Evolutionary conservation across 352 stramenopile species (phyloP).

Genomic region (Globisporangium barbulae): DNA sequence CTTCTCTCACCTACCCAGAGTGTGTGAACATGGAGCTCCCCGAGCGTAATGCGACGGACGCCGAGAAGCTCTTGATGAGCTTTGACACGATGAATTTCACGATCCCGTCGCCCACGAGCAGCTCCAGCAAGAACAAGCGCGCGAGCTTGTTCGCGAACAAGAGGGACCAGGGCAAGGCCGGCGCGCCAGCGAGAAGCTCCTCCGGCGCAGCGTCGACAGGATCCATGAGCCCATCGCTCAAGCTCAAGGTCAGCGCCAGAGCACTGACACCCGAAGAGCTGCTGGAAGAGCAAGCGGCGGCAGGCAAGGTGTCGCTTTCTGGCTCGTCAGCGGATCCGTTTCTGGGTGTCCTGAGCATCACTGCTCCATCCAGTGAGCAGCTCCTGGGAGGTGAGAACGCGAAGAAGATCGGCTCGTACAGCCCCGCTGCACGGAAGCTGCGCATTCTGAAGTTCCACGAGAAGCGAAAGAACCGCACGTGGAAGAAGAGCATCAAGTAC

Average conservation of each 20-base stretch:
- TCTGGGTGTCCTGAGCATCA: conserved; percentile 43
- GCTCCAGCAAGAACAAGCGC: conserved; percentile 48
- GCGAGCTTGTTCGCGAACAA: conserved; percentile 40
- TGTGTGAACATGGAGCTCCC: conserved; percentile 38
- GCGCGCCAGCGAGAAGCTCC: conserved; percentile 7
- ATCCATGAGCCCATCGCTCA: conserved; percentile 31
- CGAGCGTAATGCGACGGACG: conserved; percentile 40
- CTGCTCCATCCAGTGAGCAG: conserved; percentile 20
- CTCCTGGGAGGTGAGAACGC: conserved; percentile 19
- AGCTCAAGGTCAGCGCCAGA: conserved; percentile 27
- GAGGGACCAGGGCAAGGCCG: conserved; percentile 12
- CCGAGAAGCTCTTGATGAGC: conserved; percentile 84
- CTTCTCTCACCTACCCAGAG: conserved; percentile 25
- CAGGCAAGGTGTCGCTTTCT: conserved; percentile 22
- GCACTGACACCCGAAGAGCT: conserved; percentile 32
- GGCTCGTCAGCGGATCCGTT: conserved; percentile 35
- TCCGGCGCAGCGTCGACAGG: conserved; percentile 14
- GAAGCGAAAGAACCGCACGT: conserved; percentile 96
- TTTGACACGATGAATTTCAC: conserved; percentile 87
- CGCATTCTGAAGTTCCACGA: conserved; percentile 97
- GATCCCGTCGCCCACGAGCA: conserved; percentile 72
- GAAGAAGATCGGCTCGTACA: conserved; percentile 94
- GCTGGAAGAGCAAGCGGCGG: conserved; percentile 27
- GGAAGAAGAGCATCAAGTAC: conserved; percentile 99
- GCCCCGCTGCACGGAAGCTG: conserved; percentile 88